Conservation (phyloP, 2,329 filamentous ascomycete genomes). For the Colletotrichum sp. region DNA sequence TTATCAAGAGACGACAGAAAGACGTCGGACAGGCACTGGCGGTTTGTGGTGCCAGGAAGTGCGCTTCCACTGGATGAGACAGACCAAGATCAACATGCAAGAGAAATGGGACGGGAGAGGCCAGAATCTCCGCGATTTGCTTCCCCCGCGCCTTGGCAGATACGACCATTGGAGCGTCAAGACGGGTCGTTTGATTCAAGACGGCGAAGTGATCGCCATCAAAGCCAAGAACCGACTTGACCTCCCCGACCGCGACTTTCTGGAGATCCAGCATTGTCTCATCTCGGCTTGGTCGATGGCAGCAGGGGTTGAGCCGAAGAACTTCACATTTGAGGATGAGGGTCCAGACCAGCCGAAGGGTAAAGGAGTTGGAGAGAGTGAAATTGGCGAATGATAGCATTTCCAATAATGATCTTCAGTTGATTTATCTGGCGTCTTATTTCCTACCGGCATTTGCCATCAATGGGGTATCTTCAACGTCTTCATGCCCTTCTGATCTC, state of each 20-base stretch:
- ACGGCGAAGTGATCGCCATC: background rate
- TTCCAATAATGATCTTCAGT: background rate
- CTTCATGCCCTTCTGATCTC: background rate
- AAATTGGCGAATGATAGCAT: background rate
- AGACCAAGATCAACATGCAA: background rate
- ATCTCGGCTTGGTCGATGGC: background rate
- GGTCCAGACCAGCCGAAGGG: rapidly evolving
- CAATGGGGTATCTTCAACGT: background rate
- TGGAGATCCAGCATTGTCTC: background rate
- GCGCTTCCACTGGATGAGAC: background rate
- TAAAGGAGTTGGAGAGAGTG: background rate
- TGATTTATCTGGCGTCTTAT: no score
- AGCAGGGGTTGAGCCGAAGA: background rate
- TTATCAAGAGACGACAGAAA: background rate
- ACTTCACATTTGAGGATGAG: background rate
- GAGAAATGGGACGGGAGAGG: background rate
- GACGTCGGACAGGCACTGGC: background rate
- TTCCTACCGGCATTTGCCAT: background rate
- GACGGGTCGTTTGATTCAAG: background rate
- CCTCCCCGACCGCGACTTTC: background rate
- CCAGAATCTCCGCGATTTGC: background rate
- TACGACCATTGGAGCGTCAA: background rate
- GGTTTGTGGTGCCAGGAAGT: background rate
- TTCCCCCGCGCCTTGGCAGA: background rate
- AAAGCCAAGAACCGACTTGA: background rate